These are phyloP conservation scores for Suillus spraguei DNA, from an alignment of 768 basidiomycete genomes.

Conservation along the genomic window DNA sequence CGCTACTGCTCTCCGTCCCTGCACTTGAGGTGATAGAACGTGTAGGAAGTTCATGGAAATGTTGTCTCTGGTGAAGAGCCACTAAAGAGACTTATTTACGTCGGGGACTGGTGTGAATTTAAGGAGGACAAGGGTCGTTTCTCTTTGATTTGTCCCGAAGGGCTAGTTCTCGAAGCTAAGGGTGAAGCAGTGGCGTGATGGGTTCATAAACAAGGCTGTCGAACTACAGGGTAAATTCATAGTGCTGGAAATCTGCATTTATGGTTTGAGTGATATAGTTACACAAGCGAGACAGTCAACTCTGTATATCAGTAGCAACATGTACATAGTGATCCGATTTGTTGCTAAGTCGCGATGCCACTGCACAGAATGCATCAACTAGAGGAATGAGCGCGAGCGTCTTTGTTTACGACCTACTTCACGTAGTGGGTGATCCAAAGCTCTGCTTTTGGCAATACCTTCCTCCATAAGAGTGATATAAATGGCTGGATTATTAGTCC, in stretches of 20 bases:
- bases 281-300: not conserved
- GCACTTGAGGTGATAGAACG: slow-evolving; percentile 48
- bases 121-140: slow-evolving; percentile 43
- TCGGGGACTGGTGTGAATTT: slow-evolving; percentile 42
- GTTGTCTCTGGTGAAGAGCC: slow-evolving; percentile 45
- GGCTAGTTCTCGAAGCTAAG: slow-evolving; percentile 43
- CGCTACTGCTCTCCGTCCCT: slow-evolving; percentile 43
- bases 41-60: slow-evolving; percentile 49
- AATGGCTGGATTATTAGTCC: not conserved
- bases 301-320: not conserved
- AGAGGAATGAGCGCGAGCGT: not conserved
- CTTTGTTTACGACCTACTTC: not conserved
- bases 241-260: not conserved
- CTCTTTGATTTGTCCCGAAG: slow-evolving; percentile 51
- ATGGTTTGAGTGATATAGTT: not conserved
- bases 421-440: not conserved
- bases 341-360: not conserved
- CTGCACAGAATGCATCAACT: not conserved
- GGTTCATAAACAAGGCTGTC: not conserved
- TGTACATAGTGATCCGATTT: not conserved
- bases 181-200: not conserved
- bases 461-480: not conserved
- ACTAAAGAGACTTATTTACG: slow-evolving; percentile 32
- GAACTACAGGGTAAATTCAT: not conserved
- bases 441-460: not conserved